These are phyloP conservation scores for Cutaneotrichosporon cyanovorans DNA, from an alignment of 1,284 basidiomycete species.

Conservation along the genomic window DNA sequence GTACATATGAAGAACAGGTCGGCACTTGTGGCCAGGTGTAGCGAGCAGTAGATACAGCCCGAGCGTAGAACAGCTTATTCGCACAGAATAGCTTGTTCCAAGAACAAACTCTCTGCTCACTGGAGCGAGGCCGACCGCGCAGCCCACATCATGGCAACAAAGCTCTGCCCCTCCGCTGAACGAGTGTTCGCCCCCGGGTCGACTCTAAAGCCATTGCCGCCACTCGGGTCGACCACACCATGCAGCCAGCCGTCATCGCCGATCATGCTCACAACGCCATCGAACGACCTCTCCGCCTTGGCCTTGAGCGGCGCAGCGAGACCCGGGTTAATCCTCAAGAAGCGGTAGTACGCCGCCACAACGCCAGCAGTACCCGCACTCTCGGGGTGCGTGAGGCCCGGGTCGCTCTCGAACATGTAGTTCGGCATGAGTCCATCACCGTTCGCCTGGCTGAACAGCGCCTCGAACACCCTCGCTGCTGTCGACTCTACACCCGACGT, in stretches of 20 bases:
- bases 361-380: conserved; percentile 28
- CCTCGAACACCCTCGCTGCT: conserved; percentile 41
- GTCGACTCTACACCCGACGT: conserved; percentile 50
- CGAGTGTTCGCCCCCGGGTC: conserved; percentile 6
- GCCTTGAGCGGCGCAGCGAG: conserved; percentile 6
- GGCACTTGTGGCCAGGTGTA: no score
- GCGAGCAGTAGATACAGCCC: no score
- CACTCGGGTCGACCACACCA: conserved; percentile 27
- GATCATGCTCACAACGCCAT: conserved; percentile 25
- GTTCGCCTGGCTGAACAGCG: conserved; percentile 46
- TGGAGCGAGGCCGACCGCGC: conserved; percentile 29
- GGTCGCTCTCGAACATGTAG: conserved; percentile 21
- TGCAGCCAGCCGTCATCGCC: conserved; percentile 21
- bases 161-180: conserved; percentile 33
- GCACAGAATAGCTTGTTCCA: no score
- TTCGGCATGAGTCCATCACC: conserved; percentile 32
- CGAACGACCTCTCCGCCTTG: conserved; percentile 23
- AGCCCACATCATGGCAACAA: conserved; percentile 34
- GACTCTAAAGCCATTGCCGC: conserved; percentile 23
- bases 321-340: conserved; percentile 13
- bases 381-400: conserved; percentile 17
- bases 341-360: conserved; percentile 36
- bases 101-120: no score
- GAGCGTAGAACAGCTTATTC: no score
- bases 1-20: no score